Conservation (phyloP, 257 asterid genomes). For the Anisodus tanguticus region DNA sequence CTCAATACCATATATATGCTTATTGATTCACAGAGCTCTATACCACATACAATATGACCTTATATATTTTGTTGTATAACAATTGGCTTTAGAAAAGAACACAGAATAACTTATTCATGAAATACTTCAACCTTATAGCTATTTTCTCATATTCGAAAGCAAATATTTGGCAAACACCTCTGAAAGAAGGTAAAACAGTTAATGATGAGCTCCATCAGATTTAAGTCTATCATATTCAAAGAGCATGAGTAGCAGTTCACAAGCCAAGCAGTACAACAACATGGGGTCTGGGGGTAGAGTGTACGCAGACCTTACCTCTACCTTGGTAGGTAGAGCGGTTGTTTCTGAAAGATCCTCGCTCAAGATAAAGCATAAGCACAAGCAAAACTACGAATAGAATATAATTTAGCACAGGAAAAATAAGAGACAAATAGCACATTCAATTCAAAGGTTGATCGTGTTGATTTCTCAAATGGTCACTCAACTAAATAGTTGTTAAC, state of each 20-base stretch:
- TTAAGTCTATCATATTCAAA: slow-evolving; percentile 2
- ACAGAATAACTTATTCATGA: background rate
- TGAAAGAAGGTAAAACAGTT: background rate
- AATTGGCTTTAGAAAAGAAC: slow-evolving; percentile 1
- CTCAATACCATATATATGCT: background rate
- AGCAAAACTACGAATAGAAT: background rate
- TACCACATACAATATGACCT: background rate
- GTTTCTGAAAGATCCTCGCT: too few species aligned
- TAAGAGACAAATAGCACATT: background rate
- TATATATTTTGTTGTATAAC: background rate
- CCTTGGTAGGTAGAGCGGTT: too few species aligned
- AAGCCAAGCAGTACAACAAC: background rate
- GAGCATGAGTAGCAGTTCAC: background rate
- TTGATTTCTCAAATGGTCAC: too few species aligned
- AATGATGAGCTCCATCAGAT: background rate
- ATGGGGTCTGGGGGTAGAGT: too few species aligned
- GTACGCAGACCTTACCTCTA: too few species aligned
- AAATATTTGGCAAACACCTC: slow-evolving; percentile 1
- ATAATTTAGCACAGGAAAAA: background rate
- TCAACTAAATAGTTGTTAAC: too few species aligned
- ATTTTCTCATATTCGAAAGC: background rate
- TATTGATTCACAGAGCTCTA: slow-evolving; percentile 1
- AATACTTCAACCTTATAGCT: background rate
- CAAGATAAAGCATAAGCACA: too few species aligned
- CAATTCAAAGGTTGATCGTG: slow-evolving; percentile 16